Base-by-base conservation (phyloP, 106 monocot species). In the Posidonia australis region DNA sequence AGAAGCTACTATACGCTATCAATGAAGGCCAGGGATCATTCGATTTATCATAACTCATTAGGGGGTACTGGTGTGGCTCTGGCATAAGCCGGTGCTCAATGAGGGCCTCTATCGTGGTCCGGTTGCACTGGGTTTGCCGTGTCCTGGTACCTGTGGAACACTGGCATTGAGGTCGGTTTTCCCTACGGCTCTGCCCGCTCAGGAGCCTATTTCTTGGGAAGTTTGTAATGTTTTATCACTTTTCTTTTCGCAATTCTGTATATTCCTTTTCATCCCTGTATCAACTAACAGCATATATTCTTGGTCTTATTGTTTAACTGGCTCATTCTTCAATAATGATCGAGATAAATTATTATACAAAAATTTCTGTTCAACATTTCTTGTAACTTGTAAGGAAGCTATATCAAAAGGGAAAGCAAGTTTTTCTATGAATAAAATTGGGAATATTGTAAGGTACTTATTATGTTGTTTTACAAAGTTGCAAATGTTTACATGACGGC, bases 21-120 rank as follows among this genome's bases (percentile, higher is more conserved):
- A 82, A 57, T 19, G 96, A 98, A 69, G 96, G 96, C 21, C 96
- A 90, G 51, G 96, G 96, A 58, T 98, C 96, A 31, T 98, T 98
- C 67, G 96, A 98, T 87, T 77, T 98, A 67, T 98, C 96, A 30
- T 67, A 54, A 67, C 45, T 45, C 7, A 45, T 45, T 10, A n/a
- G 52, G 9, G 18, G 52, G 20, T 7, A 53, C 6, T 53, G 20
- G 10, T 2, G 52, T 0, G 14, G 52, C 52, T 1, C 20, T 53
- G 1, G 20, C n/a, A 53, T 16, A n/a, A 9, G 9, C 52, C 6
- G 52, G 18, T 16, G 20, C 6, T 21, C 14, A 17, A 21, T n/a
- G n/a, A n/a, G n/a, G n/a, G n/a, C n/a, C n/a, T n/a, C n/a, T n/a
- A n/a, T n/a, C n/a, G n/a, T n/a, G n/a, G n/a, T n/a, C n/a, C n/a